Evolutionary conservation across 768 basidiomycete species (phyloP).

Genomic region (Russula lepida): DNA sequence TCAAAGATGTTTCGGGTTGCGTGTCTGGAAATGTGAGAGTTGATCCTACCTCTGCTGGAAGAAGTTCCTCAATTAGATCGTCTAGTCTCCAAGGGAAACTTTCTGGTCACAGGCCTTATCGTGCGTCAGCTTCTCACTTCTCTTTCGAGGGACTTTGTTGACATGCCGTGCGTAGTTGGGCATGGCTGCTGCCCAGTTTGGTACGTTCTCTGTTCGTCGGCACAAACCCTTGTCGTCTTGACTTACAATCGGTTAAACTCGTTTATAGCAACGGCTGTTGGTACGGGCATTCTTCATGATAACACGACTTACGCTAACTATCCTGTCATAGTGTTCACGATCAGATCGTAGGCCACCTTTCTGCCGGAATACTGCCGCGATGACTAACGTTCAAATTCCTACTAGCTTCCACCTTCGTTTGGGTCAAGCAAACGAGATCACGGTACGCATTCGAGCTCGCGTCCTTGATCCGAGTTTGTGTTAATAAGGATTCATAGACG

Average conservation of each 20-base stretch:
- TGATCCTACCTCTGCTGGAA: background rate
- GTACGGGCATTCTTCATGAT: background rate
- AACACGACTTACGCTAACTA: background rate
- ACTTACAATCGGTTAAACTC: background rate
- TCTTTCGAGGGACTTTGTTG: background rate
- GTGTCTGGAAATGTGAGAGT: slow-evolving; percentile 21
- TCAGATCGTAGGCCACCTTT: slow-evolving; percentile 33
- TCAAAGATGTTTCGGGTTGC: slow-evolving; percentile 18
- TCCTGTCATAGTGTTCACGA: slow-evolving; percentile 32
- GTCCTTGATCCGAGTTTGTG: background rate
- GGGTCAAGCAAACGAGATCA: slow-evolving; percentile 36
- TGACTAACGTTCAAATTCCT: background rate
- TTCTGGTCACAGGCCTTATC: slow-evolving; percentile 15
- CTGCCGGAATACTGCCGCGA: background rate
- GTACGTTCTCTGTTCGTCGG: slow-evolving; percentile 5
- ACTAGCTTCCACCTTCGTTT: slow-evolving; percentile 36
- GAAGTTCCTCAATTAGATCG: background rate
- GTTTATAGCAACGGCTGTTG: background rate
- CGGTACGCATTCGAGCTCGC: slow-evolving; percentile 30
- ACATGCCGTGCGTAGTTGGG: slow-evolving; percentile 7
- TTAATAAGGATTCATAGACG: slow-evolving; percentile 26
- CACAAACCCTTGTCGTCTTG: background rate
- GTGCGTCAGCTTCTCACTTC: slow-evolving; percentile 1
- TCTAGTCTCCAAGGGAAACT: slow-evolving; percentile 18
- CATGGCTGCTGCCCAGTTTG: slow-evolving; percentile 18